Evolutionary conservation across 495 filamentous ascomycete species (phyloP).

Genomic region (Aspergillus diversus): DNA sequence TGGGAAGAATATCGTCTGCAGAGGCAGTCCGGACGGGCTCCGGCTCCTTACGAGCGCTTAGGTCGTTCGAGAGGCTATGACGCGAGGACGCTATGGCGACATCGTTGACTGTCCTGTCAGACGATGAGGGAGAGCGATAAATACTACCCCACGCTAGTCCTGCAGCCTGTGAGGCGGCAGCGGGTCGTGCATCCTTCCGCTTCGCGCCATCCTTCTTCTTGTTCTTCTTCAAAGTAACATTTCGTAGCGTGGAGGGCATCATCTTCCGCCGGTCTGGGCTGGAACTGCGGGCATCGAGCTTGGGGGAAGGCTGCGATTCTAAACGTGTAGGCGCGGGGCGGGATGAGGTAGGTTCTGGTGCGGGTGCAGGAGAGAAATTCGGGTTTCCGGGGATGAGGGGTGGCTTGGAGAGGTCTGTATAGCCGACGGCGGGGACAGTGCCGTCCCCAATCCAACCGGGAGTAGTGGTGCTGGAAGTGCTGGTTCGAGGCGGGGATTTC

Average conservation of each 20-base stretch:
- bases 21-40: conserved; percentile 32
- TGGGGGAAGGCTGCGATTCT: conserved; percentile 46
- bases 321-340: conserved; percentile 40
- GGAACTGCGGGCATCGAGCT: conserved; percentile 61
- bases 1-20: conserved; percentile 30
- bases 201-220: conserved; percentile 48
- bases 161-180: conserved; percentile 87
- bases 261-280: conserved; percentile 81
- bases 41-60: conserved; percentile 28
- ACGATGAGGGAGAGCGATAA: conserved; percentile 39
- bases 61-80: conserved; percentile 32
- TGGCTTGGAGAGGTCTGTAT: conserved; percentile 73
- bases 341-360: conserved; percentile 46
- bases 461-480: conserved; percentile 24
- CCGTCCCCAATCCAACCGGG: conserved; percentile 75
- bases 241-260: conserved; percentile 81
- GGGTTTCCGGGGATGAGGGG: conserved; percentile 68
- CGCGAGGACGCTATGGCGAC: conserved; percentile 41
- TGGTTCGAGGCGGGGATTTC: conserved; percentile 23
- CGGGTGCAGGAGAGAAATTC: conserved; percentile 46
- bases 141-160: conserved; percentile 79
- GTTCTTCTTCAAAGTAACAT: conserved; percentile 60
- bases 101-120: conserved; percentile 39
- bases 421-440: conserved; percentile 77
- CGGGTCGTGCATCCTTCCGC: conserved; percentile 45